A percentile compares a stretch with the other conserved stretches of the same genome.
phyloP scores from a whole-genome alignment of 331 rosid genomes.

The Spiraea crenata region DNA sequence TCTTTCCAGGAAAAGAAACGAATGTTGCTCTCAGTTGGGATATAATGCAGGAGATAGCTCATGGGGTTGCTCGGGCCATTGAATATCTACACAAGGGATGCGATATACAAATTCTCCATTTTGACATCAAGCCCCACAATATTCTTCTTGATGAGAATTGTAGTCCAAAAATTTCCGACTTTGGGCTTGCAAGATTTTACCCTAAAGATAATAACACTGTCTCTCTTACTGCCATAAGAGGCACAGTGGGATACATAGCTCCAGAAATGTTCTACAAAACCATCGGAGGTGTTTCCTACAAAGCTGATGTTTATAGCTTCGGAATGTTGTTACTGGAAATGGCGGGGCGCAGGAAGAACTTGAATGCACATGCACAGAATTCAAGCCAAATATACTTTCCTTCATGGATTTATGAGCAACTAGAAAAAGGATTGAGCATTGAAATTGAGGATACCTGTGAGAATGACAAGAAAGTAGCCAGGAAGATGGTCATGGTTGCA shows the following conservation, averaged over 20 bases:
- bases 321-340: slow-evolving; percentile 18
- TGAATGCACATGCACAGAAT: background rate
- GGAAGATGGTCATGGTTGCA: slow-evolving; percentile 20
- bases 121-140: slow-evolving; percentile 23
- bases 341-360: slow-evolving; percentile 11
- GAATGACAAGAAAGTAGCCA: slow-evolving; percentile 1
- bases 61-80: background rate
- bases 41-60: slow-evolving; percentile 12
- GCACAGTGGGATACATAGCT: slow-evolving; percentile 19
- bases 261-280: slow-evolving; percentile 11
- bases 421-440: background rate
- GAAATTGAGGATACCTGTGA: slow-evolving; percentile 3
- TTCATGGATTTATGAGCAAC: slow-evolving; percentile 4
- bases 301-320: slow-evolving; percentile 17
- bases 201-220: background rate
- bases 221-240: background rate
- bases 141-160: slow-evolving; percentile 4
- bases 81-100: slow-evolving; percentile 21
- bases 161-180: slow-evolving; percentile 16
- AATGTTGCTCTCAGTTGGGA: background rate
- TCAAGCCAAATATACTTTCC: slow-evolving; percentile 16
- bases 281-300: background rate
- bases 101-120: slow-evolving; percentile 18
- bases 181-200: slow-evolving; percentile 15
- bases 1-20: background rate